Percentiles rank a stretch among this genome's conserved stretches.
phyloP scores from a whole-genome alignment of 2,329 filamentous ascomycete genomes.

The Exophiala viscosa region DNA sequence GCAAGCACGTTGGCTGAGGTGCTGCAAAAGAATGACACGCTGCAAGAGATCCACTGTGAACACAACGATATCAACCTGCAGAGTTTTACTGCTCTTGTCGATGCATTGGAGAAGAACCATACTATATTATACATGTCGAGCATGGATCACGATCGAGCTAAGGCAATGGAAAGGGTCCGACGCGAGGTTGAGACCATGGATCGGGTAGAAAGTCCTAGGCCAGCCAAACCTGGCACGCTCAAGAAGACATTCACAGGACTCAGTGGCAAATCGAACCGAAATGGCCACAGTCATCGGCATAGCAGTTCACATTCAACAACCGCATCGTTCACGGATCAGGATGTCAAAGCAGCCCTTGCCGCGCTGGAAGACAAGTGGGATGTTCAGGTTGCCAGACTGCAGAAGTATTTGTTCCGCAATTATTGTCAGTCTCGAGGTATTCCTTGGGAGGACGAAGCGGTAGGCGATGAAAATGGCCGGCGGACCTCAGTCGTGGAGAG shows the following conservation, averaged over 20 bases:
- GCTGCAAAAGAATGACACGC: conserved; percentile 59
- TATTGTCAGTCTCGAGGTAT: conserved; percentile 40
- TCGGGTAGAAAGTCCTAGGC: conserved; percentile 35
- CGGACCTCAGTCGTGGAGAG: conserved; percentile 10
- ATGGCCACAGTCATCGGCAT: conserved; percentile 20
- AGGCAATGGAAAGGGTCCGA: conserved; percentile 58
- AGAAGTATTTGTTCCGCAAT: conserved; percentile 45
- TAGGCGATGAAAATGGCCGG: conserved; percentile 6
- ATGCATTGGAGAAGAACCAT: conserved; percentile 63
- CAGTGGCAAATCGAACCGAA: conserved; percentile 26
- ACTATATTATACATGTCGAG: conserved; percentile 59
- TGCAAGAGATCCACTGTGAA: conserved; percentile 66
- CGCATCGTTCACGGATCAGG: conserved; percentile 32
- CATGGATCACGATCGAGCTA: conserved; percentile 60
- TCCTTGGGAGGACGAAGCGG: conserved; percentile 20
- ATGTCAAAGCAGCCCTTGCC: conserved; percentile 40
- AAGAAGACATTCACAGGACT: conserved; percentile 44
- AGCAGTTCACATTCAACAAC: conserved; percentile 19
- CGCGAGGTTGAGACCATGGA: conserved; percentile 53
- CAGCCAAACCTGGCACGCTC: conserved; percentile 37
- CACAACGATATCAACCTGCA: conserved; percentile 64
- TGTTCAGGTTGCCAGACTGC: conserved; percentile 39
- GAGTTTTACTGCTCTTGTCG: conserved; percentile 62
- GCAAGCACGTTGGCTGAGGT: conserved; percentile 67
- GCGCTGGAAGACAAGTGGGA: conserved; percentile 47